Percentiles rank a stretch among this genome's conserved stretches.
These are phyloP conservation scores for Mycena metata DNA, from an alignment of 768 basidiomycete genomes.

Conservation along the genomic window DNA sequence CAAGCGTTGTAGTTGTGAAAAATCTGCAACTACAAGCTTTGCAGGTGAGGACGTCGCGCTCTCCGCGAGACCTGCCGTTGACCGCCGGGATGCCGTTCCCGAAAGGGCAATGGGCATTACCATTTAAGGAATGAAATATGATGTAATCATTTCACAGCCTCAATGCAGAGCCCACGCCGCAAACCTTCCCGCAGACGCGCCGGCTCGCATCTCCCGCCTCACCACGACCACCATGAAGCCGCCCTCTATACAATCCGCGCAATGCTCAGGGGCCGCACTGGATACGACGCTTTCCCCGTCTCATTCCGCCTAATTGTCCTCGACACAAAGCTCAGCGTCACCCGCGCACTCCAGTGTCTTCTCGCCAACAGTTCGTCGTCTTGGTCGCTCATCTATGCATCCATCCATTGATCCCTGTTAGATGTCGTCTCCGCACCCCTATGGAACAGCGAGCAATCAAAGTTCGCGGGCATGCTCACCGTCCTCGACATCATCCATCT, in stretches of 20 bases:
- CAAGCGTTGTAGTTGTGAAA: too few species aligned
- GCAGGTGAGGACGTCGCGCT: too few species aligned
- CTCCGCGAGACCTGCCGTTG: too few species aligned
- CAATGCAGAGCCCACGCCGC: too few species aligned
- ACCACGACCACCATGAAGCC: conserved; percentile 76
- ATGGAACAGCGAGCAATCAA: conserved; percentile 95
- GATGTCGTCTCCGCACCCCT: conserved; percentile 98
- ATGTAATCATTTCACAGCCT: too few species aligned
- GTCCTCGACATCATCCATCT: conserved; percentile 99
- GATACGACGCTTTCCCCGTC: conserved; percentile 98
- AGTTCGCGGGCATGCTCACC: conserved; percentile 98
- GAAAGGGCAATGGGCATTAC: too few species aligned
- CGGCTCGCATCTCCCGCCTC: conserved; percentile 69
- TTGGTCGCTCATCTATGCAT: conserved; percentile 20
- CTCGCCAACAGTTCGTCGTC: conserved; percentile 75
- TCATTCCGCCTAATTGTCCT: conserved; percentile 96
- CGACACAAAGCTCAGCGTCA: conserved; percentile 95
- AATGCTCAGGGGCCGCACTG: conserved; percentile 87
- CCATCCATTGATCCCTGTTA: conserved; percentile 50
- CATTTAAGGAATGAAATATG: too few species aligned
- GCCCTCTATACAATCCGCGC: conserved; percentile 79
- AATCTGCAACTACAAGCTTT: too few species aligned
- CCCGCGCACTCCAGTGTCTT: conserved; percentile 92
- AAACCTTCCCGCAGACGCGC: conserved; percentile 72
- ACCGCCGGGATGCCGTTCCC: too few species aligned